Evolutionary conservation across 140 eudicot species (phyloP).

Genomic region (Oenanthe javanica): DNA sequence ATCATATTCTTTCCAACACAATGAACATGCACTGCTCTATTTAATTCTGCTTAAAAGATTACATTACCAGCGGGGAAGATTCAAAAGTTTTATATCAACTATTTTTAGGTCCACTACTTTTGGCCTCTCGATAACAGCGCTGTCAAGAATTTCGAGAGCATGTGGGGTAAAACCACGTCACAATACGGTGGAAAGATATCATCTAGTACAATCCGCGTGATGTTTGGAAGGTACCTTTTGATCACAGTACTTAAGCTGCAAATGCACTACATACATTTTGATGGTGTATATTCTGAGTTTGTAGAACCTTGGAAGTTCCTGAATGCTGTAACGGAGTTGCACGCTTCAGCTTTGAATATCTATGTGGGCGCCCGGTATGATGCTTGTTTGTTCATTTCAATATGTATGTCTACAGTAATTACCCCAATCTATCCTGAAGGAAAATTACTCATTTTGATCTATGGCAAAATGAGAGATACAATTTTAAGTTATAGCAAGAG

Average conservation of each 20-base stretch:
- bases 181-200: slow-evolving; percentile 44
- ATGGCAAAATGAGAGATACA: not conserved
- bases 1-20: not conserved
- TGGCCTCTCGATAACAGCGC: slow-evolving; percentile 58
- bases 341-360: slow-evolving; percentile 68
- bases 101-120: slow-evolving; percentile 61
- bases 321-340: slow-evolving; percentile 93
- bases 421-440: not conserved
- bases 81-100: not conserved
- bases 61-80: not conserved
- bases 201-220: slow-evolving; percentile 63
- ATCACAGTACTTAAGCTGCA: slow-evolving; percentile 13
- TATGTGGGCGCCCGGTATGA: slow-evolving; percentile 91
- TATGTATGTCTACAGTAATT: not conserved
- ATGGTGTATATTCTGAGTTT: slow-evolving; percentile 7
- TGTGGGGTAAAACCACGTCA: slow-evolving; percentile 50
- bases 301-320: slow-evolving; percentile 76
- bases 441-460: not conserved
- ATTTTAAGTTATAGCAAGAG: not conserved
- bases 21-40: not conserved
- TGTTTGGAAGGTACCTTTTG: slow-evolving; percentile 88
- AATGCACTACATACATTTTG: not conserved
- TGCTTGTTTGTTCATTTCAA: slow-evolving; percentile 2
- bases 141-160: slow-evolving; percentile 39
- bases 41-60: not conserved